Evolutionary conservation across 192 early-diverging fungal species (phyloP), one percentile per base, ranked within the genome.

Genomic region (Linnemannia schmuckeri): DNA sequence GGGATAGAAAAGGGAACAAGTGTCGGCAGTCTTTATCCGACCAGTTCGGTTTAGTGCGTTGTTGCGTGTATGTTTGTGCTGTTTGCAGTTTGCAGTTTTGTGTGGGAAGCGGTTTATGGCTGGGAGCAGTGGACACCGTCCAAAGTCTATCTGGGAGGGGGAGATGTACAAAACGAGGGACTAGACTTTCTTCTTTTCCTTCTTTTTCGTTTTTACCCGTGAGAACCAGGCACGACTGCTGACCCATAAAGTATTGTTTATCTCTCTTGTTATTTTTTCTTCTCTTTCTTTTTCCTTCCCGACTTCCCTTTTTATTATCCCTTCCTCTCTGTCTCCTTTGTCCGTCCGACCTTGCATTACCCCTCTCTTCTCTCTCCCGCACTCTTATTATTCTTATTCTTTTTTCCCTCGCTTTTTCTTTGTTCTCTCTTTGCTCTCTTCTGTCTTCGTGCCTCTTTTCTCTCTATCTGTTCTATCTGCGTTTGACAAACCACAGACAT

Each of bases 151-250:
- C 61, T 66, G 61, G 61, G 61, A 66, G 61, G 2, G 9, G 57
- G 27, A 27, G 61, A 66, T 66, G 61, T 15, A 10, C 13, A 33
- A 66, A 66, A 30, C 27, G 12, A 30, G 61, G 61, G 61, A 66
- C 74, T 49, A 35, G 47, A 27, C 52, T 33, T 38, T 75, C 27
- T 74, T 24, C 18, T 33, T 75, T 75, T 20, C 24, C 40, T 30
- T 61, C 63, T n/a, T 37, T 61, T 79, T 75, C 44, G 44, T 81
- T 82, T 82, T 82, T 76, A 76, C 81, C 80, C 80, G 80, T 81
- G 80, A 81, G 80, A 81, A 81, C 63, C 68, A 75, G 74, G 80
- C 73, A 55, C 30, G 30, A 33, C 17, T 75, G 41, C 63, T 37
- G 47, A 80, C 72, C 80, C 57, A 41, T 71, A 71, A 71, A 71